A percentile compares a stretch with the other conserved stretches of the same genome.
Evolutionary conservation across 768 basidiomycete genomes (phyloP).

Genomic region (Trametes gibbosa): DNA sequence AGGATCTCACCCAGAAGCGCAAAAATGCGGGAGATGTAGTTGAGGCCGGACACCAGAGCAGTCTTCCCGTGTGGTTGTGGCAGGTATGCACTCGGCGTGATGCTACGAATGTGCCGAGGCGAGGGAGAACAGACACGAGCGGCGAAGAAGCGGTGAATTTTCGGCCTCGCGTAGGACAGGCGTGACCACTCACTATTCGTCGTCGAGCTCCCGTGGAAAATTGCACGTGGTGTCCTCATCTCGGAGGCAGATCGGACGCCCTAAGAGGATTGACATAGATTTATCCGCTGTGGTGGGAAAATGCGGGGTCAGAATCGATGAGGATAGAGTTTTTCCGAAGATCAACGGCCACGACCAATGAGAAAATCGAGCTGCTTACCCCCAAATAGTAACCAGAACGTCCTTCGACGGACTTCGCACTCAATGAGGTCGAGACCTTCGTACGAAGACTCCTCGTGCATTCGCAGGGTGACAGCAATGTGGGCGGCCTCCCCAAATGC

Average conservation of each 20-base stretch:
- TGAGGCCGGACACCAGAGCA: conserved; percentile 81
- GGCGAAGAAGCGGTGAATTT: conserved; percentile 28
- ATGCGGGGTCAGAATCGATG: conserved; percentile 9
- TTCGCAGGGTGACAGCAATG: conserved; percentile 75
- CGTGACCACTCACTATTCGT: conserved; percentile 70
- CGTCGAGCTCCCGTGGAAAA: conserved; percentile 85
- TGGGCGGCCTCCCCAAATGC: conserved; percentile 86
- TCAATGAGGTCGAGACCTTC: conserved; percentile 83
- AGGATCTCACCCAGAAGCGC: conserved; percentile 83
- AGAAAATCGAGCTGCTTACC: conserved; percentile 45
- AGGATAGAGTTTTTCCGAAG: conserved; percentile 12
- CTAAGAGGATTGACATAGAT: conserved; percentile 82
- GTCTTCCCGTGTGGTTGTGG: conserved; percentile 88
- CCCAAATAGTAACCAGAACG: conserved; percentile 89
- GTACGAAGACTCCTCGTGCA: conserved; percentile 86
- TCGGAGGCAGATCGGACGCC: conserved; percentile 79
- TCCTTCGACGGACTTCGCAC: conserved; percentile 79
- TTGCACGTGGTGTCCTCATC: conserved; percentile 85
- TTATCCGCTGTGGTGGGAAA: conserved; percentile 64
- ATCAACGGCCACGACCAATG: conserved; percentile 1
- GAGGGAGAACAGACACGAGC: background rate
- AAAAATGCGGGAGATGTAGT: conserved; percentile 84
- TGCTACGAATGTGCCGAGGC: conserved; percentile 41
- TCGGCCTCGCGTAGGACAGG: conserved; percentile 23
- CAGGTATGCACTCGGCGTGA: conserved; percentile 80